Conservation (phyloP, 371 early-diverging fungal genomes). For the Syncephalastrum sp. region DNA sequence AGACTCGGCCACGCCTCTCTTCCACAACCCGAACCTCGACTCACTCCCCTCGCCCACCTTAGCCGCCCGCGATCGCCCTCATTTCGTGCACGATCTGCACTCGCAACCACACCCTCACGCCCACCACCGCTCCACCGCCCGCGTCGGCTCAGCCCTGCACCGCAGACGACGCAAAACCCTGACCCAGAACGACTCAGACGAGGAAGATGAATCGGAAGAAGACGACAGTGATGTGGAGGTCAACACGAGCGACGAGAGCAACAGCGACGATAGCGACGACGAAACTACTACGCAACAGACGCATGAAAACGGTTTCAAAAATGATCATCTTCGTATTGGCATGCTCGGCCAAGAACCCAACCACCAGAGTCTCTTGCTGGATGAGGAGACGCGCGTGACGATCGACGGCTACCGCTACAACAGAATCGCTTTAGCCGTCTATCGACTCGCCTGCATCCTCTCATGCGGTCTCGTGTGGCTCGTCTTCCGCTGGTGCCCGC, state of each 20-base stretch:
- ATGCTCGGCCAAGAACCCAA: constrained; percentile 14
- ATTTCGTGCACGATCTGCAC: constrained; percentile 3
- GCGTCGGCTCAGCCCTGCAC: constrained; percentile 3
- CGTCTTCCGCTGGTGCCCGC: constrained; percentile 84
- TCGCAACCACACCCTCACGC: neutral
- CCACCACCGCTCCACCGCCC: too few relatives aligned
- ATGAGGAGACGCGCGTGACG: constrained; percentile 51
- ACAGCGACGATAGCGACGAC: constrained; percentile 17
- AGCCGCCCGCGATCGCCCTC: neutral
- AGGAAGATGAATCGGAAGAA: constrained; percentile 14
- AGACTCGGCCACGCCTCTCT: constrained; percentile 50
- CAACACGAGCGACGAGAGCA: constrained; percentile 33
- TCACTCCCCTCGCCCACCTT: neutral
- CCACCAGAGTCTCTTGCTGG: constrained; percentile 29
- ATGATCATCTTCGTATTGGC: constrained; percentile 10
- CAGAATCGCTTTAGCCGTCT: constrained; percentile 45
- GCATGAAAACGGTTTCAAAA: neutral
- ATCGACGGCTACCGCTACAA: constrained; percentile 67
- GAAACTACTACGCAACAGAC: constrained; percentile 5
- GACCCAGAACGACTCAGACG: constrained; percentile 15
- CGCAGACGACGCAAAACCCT: constrained; percentile 23
- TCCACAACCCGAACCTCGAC: constrained; percentile 23
- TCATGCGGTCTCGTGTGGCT: constrained; percentile 75
- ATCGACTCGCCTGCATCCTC: constrained; percentile 61
- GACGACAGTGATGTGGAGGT: constrained; percentile 20